Evolutionary conservation across 2,329 filamentous ascomycete genomes (phyloP), one percentile per base, ranked within the genome.

Genomic region (Amesomyces nigricolor): DNA sequence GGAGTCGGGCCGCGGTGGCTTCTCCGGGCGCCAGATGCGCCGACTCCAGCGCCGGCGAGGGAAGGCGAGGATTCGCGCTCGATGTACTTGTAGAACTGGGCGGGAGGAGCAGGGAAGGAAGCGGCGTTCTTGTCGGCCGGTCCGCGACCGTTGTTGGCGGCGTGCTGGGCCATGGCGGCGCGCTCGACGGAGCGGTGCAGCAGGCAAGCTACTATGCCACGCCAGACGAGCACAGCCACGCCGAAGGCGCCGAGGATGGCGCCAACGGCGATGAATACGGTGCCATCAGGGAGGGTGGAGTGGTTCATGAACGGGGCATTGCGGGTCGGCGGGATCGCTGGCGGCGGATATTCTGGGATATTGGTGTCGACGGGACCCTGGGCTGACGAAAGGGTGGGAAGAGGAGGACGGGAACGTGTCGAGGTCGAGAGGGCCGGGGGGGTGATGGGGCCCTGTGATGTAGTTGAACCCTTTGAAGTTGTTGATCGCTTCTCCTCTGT

Each of bases 221-320:
- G 89, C 94, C 94, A 99, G 56, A 87, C 78, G 11, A 99, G 78
- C 44, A 97, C 82, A n/a, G 84, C 85, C 8, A 90, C 75, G 10
- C 85, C 89, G 61, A 96, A 82, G 62, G 91, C 86, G 14, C 89
- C 94, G 6, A 99, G 81, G 29, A 90, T 86, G 26, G 91, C 88
- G 45, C 94, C 94, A 1, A 97, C 94, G 19, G 85, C 87, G 65
- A 99, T 99, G 74, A 99, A 99, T 57, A 99, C 87, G 4, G 92
- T 96, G 53, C 94, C 94, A 66, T 97, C 88, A 2, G 94, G 94
- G 10, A 91, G 78, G 51, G 74, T 85, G 0, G 91, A 95, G 65
- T 86, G 85, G 67, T 91, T 86, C 89, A 97, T 96, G 69, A 89
- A 99, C 14, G 92, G 91, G 5, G 94, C 94, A 66, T 87, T 82